These are phyloP conservation scores for Boletellus emodensis DNA, from an alignment of 768 basidiomycete species.

Conservation along the genomic window DNA sequence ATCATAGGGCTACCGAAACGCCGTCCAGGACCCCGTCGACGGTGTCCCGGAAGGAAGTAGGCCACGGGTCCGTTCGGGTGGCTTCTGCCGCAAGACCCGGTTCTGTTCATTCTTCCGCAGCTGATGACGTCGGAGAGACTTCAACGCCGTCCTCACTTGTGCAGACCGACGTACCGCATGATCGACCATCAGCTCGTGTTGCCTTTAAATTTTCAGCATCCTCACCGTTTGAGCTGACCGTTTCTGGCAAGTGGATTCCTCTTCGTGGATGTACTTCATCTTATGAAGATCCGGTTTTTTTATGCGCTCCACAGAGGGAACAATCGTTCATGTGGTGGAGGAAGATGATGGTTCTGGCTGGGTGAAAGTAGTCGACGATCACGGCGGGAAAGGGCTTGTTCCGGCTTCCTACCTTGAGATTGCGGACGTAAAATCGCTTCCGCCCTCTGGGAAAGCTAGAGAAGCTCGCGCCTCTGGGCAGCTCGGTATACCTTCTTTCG, in stretches of 20 bases:
- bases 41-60: conserved; percentile 30
- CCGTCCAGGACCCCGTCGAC: conserved; percentile 32
- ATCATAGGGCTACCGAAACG: conserved; percentile 23
- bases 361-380: conserved; percentile 65
- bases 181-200: conserved; percentile 53
- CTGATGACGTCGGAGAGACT: conserved; percentile 14
- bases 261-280: conserved; percentile 1
- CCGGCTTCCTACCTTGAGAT: conserved; percentile 77
- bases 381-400: conserved; percentile 66
- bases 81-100: conserved; percentile 4
- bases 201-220: conserved; percentile 73
- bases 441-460: conserved; percentile 10
- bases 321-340: conserved; percentile 62
- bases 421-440: conserved; percentile 25
- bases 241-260: conserved; percentile 46
- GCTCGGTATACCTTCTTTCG: conserved; percentile 43
- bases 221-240: conserved; percentile 71
- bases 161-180: conserved; percentile 35
- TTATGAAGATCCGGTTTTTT: conserved; percentile 10
- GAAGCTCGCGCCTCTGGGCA: conserved; percentile 37
- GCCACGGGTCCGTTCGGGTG: conserved; percentile 14
- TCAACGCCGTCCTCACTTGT: conserved; percentile 60
- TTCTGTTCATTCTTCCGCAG: conserved; percentile 5
- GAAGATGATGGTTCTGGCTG: conserved; percentile 85
- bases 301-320: conserved; percentile 48